Base-by-base conservation (phyloP, 202 grass and related monocot genomes). In the Hordeum pubiflorum region DNA sequence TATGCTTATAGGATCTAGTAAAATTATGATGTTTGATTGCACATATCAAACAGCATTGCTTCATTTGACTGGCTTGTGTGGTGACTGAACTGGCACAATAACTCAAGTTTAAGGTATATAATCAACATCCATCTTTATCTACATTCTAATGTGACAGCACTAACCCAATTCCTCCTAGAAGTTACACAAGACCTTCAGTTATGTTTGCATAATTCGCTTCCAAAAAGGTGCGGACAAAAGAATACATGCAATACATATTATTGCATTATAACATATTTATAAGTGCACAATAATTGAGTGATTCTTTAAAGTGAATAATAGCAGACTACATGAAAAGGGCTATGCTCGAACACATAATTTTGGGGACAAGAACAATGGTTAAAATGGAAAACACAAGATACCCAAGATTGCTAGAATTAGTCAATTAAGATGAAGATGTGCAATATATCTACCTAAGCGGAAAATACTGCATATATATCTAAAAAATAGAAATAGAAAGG, bases 401-500 rank as follows among this genome's bases (percentile, higher is more conserved):
- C 6, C 61, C 59, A 80, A 76, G 77, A 63, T 84, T 57, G 33
- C 32, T 63, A 27, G 43, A 59, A 63, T 22, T 77, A 77, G 58
- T 38, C 46, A 62, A 43, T 29, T 29, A 76, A 76, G 74, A 26
- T 59, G 37, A 36, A 40, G 4, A 48, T 46, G 13, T 52, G 6
- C 24, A 71, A 36, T 60, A 31, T 55, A 17, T 34, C 34, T 34
- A 70, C 67, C 38, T 44, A 74, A 10, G 64, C 54, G 54, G 52
- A 75, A 60, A 68, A 61, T 69, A 29, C 10, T 17, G 21, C 6
- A 34, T 63, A 56, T 52, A 77, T 78, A 63, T 63, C 40, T 70
- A 71, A 64, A 21, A 77, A 73, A 78, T 23, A 61, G 37, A 72
- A 84, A 75, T 86, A 67, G 66, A 20, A 86, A 82, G 32, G 36